Conservation (phyloP, 192 early-diverging fungal species). For the Linnemannia elongata region DNA sequence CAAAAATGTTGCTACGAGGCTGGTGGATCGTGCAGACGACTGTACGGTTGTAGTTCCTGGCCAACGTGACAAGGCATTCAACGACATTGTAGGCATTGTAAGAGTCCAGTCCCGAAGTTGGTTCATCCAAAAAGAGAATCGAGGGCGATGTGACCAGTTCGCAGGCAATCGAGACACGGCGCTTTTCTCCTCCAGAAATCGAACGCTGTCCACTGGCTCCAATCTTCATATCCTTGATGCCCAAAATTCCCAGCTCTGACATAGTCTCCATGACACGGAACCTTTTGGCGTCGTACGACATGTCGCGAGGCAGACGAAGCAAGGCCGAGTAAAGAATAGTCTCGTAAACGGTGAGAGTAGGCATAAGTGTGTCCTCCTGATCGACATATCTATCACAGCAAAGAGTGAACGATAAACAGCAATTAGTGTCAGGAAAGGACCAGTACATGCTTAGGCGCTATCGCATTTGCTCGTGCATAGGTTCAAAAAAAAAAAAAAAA, state of each 20-base stretch:
- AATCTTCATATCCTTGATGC: constrained; percentile 86
- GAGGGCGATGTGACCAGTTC: constrained; percentile 94
- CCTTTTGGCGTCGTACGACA: constrained; percentile 77
- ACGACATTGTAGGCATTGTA: constrained; percentile 97
- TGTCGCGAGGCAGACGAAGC: constrained; percentile 80
- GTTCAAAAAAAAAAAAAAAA: background rate
- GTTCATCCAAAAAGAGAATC: constrained; percentile 92
- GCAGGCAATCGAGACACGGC: constrained; percentile 94
- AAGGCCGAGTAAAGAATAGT: constrained; percentile 91
- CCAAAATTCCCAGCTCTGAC: constrained; percentile 87
- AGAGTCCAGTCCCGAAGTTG: constrained; percentile 88
- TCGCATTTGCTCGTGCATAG: background rate
- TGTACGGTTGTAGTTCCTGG: constrained; percentile 72
- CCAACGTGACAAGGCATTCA: constrained; percentile 88
- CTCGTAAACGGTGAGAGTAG: constrained; percentile 91
- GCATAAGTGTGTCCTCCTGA: constrained; percentile 91
- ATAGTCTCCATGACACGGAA: constrained; percentile 85
- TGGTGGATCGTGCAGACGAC: constrained; percentile 97
- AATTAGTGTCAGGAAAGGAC: background rate
- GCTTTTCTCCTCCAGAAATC: constrained; percentile 94
- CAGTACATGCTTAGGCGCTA: background rate
- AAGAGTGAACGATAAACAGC: background rate
- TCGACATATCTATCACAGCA: constrained; percentile 77
- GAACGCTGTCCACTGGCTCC: constrained; percentile 79
- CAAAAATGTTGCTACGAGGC: constrained; percentile 92